A percentile compares a stretch with the other conserved stretches of the same genome.
phyloP scores from a whole-genome alignment of 1,284 basidiomycete genomes.

The Irpex sp. region DNA sequence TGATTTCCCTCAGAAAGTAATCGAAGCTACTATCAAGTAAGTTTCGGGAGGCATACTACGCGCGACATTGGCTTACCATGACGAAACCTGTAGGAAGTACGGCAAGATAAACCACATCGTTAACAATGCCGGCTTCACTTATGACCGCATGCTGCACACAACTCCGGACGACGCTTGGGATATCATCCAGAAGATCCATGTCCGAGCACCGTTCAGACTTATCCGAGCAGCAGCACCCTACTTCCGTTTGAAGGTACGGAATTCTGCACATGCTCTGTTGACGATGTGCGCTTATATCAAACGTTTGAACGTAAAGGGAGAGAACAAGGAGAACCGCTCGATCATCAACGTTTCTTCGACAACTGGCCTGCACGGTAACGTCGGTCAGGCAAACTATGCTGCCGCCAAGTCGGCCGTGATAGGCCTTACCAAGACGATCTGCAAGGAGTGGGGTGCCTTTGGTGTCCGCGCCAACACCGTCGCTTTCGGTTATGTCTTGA shows the following conservation, averaged over 20 bases:
- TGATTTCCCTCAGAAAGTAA: conserved; percentile 77
- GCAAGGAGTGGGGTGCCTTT: conserved; percentile 85
- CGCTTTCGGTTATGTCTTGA: conserved; percentile 75
- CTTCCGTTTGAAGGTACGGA: conserved; percentile 72
- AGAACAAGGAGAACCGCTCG: conserved; percentile 61
- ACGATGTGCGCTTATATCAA: not conserved
- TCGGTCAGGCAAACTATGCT: conserved; percentile 84
- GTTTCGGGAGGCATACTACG: conserved; percentile 18
- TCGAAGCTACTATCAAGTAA: conserved; percentile 74
- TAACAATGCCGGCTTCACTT: conserved; percentile 88
- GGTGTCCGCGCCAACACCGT: conserved; percentile 81
- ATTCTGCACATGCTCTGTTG: conserved; percentile 29
- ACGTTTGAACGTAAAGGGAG: conserved; percentile 17
- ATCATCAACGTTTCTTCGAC: conserved; percentile 78
- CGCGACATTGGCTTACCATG: not conserved
- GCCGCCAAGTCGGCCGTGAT: conserved; percentile 74
- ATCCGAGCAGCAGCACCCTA: conserved; percentile 82
- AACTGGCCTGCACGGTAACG: conserved; percentile 77
- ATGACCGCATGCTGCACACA: conserved; percentile 86
- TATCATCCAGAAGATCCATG: conserved; percentile 79
- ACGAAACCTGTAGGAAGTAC: conserved; percentile 49
- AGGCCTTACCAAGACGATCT: conserved; percentile 81
- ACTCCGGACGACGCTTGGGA: conserved; percentile 82
- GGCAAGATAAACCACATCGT: conserved; percentile 85
- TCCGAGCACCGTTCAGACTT: conserved; percentile 82